Evolutionary conservation across 2,329 filamentous ascomycete species (phyloP).

Genomic region (Xylariomycetidae sp.): DNA sequence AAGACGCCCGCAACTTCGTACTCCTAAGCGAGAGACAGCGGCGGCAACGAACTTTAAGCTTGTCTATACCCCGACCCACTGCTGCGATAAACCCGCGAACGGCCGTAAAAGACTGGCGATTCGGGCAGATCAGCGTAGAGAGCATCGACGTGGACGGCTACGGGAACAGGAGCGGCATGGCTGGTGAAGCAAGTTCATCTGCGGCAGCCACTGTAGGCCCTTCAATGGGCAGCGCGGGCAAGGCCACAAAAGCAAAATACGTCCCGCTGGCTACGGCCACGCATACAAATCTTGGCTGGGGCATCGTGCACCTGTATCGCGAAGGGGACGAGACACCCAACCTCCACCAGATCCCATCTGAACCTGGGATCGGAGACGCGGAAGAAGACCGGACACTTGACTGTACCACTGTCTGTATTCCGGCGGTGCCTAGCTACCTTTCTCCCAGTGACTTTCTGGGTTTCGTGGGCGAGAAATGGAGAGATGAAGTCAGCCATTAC

Average conservation of each 20-base stretch:
- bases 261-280: slow-evolving; percentile 59
- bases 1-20: slow-evolving; percentile 30
- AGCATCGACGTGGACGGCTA: slow-evolving; percentile 64
- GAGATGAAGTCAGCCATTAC: slow-evolving; percentile 84
- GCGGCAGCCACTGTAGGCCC: slow-evolving; percentile 50
- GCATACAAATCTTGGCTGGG: slow-evolving; percentile 79
- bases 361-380: slow-evolving; percentile 24
- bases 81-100: slow-evolving; percentile 41
- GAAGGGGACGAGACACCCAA: slow-evolving; percentile 69
- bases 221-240: slow-evolving; percentile 53
- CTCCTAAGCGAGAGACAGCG: slow-evolving; percentile 35
- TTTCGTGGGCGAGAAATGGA: slow-evolving; percentile 83
- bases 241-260: slow-evolving; percentile 77
- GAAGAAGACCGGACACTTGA: slow-evolving; percentile 35
- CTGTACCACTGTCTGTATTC: slow-evolving; percentile 85
- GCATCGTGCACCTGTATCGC: slow-evolving; percentile 88
- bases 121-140: slow-evolving; percentile 71
- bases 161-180: slow-evolving; percentile 25
- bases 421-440: slow-evolving; percentile 91
- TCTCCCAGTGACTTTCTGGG: slow-evolving; percentile 85
- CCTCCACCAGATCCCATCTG: slow-evolving; percentile 31
- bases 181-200: slow-evolving; percentile 33
- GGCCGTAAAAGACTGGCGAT: slow-evolving; percentile 67
- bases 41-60: slow-evolving; percentile 31
- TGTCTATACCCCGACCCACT: slow-evolving; percentile 36